These are phyloP conservation scores for Rhazya stricta DNA, from an alignment of 257 asterid genomes.

Conservation along the genomic window DNA sequence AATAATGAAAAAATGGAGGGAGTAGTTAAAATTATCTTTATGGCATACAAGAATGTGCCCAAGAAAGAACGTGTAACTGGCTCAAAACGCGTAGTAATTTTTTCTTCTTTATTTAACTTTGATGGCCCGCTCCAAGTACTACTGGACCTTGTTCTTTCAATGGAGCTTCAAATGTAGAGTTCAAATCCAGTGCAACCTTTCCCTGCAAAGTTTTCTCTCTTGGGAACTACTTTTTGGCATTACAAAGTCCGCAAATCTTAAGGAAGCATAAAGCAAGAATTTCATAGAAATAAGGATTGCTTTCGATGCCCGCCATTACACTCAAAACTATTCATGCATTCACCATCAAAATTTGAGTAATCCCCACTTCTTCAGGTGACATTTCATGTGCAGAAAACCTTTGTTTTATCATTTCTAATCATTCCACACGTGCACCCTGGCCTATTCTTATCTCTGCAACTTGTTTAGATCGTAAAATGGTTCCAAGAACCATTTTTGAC, in stretches of 20 bases:
- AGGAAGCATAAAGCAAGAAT: slow-evolving; percentile 37
- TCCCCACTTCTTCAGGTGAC: slow-evolving; percentile 7
- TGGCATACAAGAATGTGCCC: no score
- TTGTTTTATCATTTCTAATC: slow-evolving; percentile 1
- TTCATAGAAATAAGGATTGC: slow-evolving; percentile 22
- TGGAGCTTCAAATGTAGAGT: not conserved
- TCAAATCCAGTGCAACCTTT: slow-evolving; percentile 1
- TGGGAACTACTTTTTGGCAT: slow-evolving; percentile 26
- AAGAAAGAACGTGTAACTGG: no score
- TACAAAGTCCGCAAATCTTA: slow-evolving; percentile 38
- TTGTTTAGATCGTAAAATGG: not conserved
- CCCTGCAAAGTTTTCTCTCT: slow-evolving; percentile 26
- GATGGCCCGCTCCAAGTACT: not conserved
- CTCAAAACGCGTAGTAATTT: no score
- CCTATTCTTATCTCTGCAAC: not conserved
- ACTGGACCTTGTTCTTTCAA: not conserved
- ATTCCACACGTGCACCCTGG: slow-evolving; percentile 13
- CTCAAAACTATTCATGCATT: slow-evolving; percentile 13
- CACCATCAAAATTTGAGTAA: not conserved
- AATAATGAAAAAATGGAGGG: no score
- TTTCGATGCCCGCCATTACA: slow-evolving; percentile 22
- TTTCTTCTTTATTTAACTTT: no score
- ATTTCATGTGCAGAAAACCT: slow-evolving; percentile 17
- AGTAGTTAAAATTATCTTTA: no score
- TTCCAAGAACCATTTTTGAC: not conserved